A percentile compares a stretch with the other conserved stretches of the same genome.
Conservation (phyloP, 2,329 filamentous ascomycete species). For the Zymoseptoria pseudotritici region DNA sequence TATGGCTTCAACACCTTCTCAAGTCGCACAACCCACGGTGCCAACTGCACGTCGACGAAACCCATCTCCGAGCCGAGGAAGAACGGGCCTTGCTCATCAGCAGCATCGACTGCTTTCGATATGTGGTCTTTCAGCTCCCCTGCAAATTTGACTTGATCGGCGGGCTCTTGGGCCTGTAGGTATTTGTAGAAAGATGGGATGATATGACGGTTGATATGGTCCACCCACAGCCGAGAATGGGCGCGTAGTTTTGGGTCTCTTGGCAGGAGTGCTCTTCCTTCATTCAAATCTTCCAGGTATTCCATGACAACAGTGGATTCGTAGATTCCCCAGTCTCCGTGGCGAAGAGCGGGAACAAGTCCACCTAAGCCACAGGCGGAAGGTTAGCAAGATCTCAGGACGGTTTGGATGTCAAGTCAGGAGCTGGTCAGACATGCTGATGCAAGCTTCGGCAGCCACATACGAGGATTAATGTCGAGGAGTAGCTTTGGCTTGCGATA, state of each 20-base stretch:
- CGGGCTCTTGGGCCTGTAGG: slow-evolving; percentile 55
- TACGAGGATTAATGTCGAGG: slow-evolving; percentile 65
- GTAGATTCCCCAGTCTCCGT: slow-evolving; percentile 74
- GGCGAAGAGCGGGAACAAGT: slow-evolving; percentile 66
- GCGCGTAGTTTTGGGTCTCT: slow-evolving; percentile 60
- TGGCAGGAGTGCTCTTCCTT: slow-evolving; percentile 56
- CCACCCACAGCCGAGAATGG: slow-evolving; percentile 69
- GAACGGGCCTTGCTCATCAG: slow-evolving; percentile 57
- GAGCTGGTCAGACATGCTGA: too few species aligned
- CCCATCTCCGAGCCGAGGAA: slow-evolving; percentile 53
- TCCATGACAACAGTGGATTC: slow-evolving; percentile 78
- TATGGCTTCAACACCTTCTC: slow-evolving; percentile 59
- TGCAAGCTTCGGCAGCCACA: too few species aligned
- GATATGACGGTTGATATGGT: slow-evolving; percentile 72
- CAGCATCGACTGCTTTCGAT: slow-evolving; percentile 51
- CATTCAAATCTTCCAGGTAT: slow-evolving; percentile 72
- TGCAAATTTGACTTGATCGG: slow-evolving; percentile 52
- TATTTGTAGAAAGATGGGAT: slow-evolving; percentile 70
- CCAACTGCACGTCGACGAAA: slow-evolving; percentile 68
- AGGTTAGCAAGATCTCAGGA: too few species aligned
- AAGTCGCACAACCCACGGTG: slow-evolving; percentile 66
- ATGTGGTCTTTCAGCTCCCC: slow-evolving; percentile 61
- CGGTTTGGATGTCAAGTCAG: too few species aligned
- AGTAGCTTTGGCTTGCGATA: slow-evolving; percentile 65
- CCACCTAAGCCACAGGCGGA: slow-evolving; percentile 33